These are phyloP conservation scores for Escovopsis weberi DNA, from an alignment of 2,329 filamentous ascomycete genomes.

Conservation along the genomic window DNA sequence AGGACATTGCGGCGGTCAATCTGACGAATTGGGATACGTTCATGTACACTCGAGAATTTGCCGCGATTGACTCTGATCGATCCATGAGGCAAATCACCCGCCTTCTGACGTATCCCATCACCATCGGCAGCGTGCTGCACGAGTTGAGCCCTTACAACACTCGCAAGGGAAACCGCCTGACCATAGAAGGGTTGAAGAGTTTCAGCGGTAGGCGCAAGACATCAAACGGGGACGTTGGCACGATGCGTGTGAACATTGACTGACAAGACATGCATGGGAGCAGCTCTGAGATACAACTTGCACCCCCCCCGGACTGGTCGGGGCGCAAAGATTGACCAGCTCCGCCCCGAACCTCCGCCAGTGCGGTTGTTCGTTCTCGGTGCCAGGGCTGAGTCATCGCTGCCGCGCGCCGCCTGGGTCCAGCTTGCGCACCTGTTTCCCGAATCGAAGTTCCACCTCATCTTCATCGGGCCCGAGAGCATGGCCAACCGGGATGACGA, in stretches of 20 bases:
- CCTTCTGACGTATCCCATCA: conserved; percentile 85
- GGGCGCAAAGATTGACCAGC: conserved; percentile 58
- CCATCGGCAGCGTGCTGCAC: conserved; percentile 80
- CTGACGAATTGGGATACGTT: conserved; percentile 99
- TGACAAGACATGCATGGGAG: neutral
- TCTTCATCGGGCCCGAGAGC: conserved; percentile 91
- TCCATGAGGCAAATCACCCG: conserved; percentile 87
- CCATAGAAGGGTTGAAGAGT: conserved; percentile 81
- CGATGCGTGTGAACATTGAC: neutral
- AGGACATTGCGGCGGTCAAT: conserved; percentile 87
- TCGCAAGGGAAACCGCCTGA: conserved; percentile 59
- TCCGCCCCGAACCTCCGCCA: conserved; percentile 72
- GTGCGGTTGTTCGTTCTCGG: conserved; percentile 88
- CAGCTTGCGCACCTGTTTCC: conserved; percentile 93
- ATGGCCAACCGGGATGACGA: conserved; percentile 91
- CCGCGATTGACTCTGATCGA: conserved; percentile 80
- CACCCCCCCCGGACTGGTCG: conserved; percentile 74
- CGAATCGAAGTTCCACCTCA: conserved; percentile 73
- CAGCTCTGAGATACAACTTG: conserved; percentile 82
- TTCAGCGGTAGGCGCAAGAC: conserved; percentile 56
- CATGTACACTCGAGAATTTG: conserved; percentile 81
- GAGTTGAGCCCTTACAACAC: conserved; percentile 89
- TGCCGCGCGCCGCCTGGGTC: conserved; percentile 86
- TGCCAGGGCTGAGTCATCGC: conserved; percentile 90
- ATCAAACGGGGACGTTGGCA: neutral